A percentile compares a stretch with the other conserved stretches of the same genome.
Conservation (phyloP, 75 land plant species). For the Pseudotsuga menziesii region DNA sequence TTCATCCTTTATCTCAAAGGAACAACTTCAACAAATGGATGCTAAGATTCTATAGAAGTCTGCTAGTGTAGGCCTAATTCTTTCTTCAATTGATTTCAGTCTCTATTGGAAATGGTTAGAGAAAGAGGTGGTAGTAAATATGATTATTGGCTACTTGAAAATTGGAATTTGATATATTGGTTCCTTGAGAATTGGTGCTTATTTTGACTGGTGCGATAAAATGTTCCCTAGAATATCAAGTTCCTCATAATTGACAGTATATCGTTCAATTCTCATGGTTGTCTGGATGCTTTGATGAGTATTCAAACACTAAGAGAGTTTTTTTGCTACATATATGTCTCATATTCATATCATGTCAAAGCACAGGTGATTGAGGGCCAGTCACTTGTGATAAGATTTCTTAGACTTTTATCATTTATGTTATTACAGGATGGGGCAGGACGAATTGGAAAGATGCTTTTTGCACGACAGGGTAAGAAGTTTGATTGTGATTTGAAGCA, state of each 20-base stretch:
- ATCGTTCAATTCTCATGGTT: background rate
- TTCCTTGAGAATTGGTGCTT: too few relatives aligned
- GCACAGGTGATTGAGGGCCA: background rate
- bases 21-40: background rate
- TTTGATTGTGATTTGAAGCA: constrained; percentile 95
- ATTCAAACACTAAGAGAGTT: background rate
- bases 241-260: background rate
- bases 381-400: background rate
- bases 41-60: background rate
- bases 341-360: background rate
- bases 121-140: background rate
- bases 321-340: background rate
- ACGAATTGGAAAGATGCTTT: constrained; percentile 95
- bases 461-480: constrained; percentile 95
- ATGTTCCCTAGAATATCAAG: too few relatives aligned
- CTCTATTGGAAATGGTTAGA: background rate
- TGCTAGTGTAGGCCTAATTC: background rate
- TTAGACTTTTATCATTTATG: background rate
- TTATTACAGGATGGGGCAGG: constrained; percentile 90
- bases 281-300: background rate
- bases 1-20: background rate
- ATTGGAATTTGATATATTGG: too few relatives aligned
- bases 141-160: background rate
- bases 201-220: too few relatives aligned
- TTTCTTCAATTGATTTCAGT: background rate